phyloP scores from a whole-genome alignment of 192 early-diverging fungal genomes.

The Mortierella claussenii region DNA sequence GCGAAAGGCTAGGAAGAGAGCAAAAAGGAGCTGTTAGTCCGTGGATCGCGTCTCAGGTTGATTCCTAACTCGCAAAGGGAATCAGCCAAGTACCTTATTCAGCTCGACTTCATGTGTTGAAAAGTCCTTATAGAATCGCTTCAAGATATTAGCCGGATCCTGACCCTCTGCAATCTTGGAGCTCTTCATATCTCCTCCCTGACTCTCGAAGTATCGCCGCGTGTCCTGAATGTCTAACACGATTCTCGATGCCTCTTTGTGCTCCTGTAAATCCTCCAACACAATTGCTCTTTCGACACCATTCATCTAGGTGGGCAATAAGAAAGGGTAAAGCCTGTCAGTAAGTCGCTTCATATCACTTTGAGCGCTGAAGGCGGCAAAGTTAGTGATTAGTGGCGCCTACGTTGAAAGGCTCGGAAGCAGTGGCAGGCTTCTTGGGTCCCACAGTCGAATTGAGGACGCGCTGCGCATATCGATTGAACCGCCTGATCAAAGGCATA shows the following conservation, averaged over 20 bases:
- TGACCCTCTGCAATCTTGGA: conserved; percentile 31
- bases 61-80: no score
- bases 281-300: conserved; percentile 68
- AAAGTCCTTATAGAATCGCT: conserved; percentile 9
- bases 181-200: conserved; percentile 50
- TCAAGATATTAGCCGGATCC: conserved; percentile 39
- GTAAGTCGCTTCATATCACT: no score
- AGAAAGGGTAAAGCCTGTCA: no score
- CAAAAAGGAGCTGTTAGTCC: no score
- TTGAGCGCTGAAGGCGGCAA: no score
- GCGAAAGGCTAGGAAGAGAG: conserved; percentile 36
- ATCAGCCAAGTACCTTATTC: conserved; percentile 24
- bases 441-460: conserved; percentile 69
- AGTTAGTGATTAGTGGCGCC: no score
- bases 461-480: conserved; percentile 89
- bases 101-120: conserved; percentile 18
- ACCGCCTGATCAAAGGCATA: conserved; percentile 83
- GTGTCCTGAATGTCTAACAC: conserved; percentile 81
- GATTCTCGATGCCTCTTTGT: conserved; percentile 58
- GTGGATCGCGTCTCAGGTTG: no score
- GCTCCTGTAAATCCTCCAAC: conserved; percentile 74
- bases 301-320: conserved; percentile 62
- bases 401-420: conserved; percentile 30
- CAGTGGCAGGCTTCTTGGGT: conserved; percentile 19
- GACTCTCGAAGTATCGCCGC: conserved; percentile 81